A percentile compares a stretch with the other conserved stretches of the same genome.
These are phyloP conservation scores for Rasamsonia emersonii DNA, from an alignment of 2,329 filamentous ascomycete genomes.

Conservation along the genomic window DNA sequence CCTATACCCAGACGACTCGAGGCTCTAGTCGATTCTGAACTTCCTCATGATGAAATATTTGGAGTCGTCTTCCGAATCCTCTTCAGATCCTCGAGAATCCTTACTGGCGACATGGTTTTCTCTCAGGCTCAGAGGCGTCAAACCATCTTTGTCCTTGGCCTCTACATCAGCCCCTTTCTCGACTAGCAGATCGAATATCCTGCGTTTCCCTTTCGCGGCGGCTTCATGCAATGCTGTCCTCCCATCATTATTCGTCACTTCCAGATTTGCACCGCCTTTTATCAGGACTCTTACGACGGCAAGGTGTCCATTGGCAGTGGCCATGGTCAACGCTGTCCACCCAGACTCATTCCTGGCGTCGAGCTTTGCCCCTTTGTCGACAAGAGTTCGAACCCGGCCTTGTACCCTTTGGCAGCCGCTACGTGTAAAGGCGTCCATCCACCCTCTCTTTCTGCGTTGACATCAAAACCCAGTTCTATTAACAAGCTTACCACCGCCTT, in stretches of 20 bases:
- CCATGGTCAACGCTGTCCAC: background rate
- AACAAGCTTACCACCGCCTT: background rate
- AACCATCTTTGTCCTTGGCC: background rate
- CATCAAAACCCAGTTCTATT: slow-evolving; percentile 19
- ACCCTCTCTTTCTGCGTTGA: slow-evolving; percentile 18
- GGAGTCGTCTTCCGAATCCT: too few relatives aligned
- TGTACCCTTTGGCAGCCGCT: background rate
- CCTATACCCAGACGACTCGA: too few relatives aligned
- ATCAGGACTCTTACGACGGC: background rate
- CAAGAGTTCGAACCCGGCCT: background rate
- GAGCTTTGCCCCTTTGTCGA: too few relatives aligned
- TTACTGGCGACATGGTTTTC: too few relatives aligned
- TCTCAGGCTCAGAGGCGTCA: background rate
- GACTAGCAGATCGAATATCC: background rate
- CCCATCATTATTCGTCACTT: background rate
- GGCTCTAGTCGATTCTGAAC: too few relatives aligned
- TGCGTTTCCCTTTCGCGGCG: background rate
- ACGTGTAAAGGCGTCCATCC: background rate
- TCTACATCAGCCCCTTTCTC: background rate
- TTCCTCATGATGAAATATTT: too few relatives aligned
- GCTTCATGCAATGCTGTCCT: background rate
- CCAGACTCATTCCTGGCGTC: background rate
- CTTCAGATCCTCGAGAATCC: too few relatives aligned
- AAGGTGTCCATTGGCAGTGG: background rate
- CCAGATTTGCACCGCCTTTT: background rate